phyloP scores from a whole-genome alignment of 192 early-diverging fungal genomes.

The Endogone sp. region DNA sequence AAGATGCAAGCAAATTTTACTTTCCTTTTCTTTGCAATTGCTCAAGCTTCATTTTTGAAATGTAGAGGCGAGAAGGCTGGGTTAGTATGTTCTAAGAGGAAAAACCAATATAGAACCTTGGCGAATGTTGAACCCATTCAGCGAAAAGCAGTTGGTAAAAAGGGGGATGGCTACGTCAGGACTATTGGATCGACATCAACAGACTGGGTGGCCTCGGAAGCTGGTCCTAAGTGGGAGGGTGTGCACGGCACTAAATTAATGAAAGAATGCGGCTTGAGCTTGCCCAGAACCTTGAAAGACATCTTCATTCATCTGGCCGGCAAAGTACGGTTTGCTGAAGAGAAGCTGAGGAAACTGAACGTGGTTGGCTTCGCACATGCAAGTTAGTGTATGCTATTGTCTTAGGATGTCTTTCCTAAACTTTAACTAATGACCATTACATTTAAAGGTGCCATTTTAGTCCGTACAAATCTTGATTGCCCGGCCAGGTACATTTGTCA shows the following conservation, averaged over 20 bases:
- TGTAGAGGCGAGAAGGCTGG: slow-evolving; percentile 16
- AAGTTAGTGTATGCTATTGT: slow-evolving; percentile 13
- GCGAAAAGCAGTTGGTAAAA: slow-evolving; percentile 18
- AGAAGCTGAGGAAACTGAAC: slow-evolving; percentile 18
- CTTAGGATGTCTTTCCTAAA: slow-evolving; percentile 9
- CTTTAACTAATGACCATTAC: slow-evolving; percentile 15
- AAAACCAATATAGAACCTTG: slow-evolving; percentile 17
- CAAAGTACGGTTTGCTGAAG: slow-evolving; percentile 16
- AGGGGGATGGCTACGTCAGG: slow-evolving; percentile 16
- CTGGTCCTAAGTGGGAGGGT: slow-evolving; percentile 14
- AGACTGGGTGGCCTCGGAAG: slow-evolving; percentile 20
- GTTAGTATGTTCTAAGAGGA: slow-evolving; percentile 12
- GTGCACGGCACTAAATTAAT: slow-evolving; percentile 17
- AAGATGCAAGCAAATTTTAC: neutral
- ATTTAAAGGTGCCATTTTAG: slow-evolving; percentile 21
- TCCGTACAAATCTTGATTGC: slow-evolving; percentile 19
- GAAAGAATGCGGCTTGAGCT: slow-evolving; percentile 15
- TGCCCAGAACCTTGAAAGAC: slow-evolving; percentile 19
- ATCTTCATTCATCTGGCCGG: slow-evolving; percentile 18
- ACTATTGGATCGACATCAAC: slow-evolving; percentile 17
- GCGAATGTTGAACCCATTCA: slow-evolving; percentile 14
- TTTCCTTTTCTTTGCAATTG: slow-evolving; percentile 1
- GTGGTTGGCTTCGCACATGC: slow-evolving; percentile 13
- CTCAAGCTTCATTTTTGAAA: slow-evolving; percentile 12
- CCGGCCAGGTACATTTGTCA: slow-evolving; percentile 17